These are phyloP conservation scores for Umbelopsis isabellina DNA, from an alignment of 192 early-diverging fungal genomes.

Conservation along the genomic window DNA sequence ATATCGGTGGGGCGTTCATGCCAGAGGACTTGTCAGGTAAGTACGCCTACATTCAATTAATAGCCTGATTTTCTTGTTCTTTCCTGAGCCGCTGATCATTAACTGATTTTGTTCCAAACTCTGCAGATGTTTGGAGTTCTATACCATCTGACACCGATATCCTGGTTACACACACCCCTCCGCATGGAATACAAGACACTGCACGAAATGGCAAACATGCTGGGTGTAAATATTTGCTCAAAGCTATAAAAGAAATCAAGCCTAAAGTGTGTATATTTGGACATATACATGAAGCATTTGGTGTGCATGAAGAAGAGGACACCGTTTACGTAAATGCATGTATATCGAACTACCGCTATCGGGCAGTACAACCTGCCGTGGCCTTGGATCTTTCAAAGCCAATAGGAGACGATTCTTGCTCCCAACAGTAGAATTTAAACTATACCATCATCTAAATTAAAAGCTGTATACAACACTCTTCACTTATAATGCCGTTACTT, in stretches of 20 bases:
- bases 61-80: not conserved
- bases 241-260: constrained; percentile 23
- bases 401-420: no score
- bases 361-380: constrained; percentile 25
- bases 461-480: no score
- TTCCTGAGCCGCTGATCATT: not conserved
- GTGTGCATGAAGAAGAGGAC: constrained; percentile 5
- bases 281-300: constrained; percentile 43
- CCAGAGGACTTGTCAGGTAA: constrained; percentile 23
- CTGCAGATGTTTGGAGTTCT: constrained; percentile 26
- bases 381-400: constrained; percentile 32
- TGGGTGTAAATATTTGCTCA: constrained; percentile 30
- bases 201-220: constrained; percentile 21
- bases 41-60: not conserved
- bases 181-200: constrained; percentile 22
- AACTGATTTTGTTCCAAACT: not conserved
- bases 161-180: constrained; percentile 37
- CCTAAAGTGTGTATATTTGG: constrained; percentile 39
- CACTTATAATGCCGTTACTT: no score
- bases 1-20: constrained; percentile 40
- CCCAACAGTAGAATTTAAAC: no score
- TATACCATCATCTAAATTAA: no score
- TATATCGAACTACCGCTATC: constrained; percentile 25
- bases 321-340: constrained; percentile 35
- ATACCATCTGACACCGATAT: constrained; percentile 36